Percentiles rank a stretch among this genome's conserved stretches.
Conservation (phyloP, 73 alveolate species). For the Stentor coeruleus region DNA sequence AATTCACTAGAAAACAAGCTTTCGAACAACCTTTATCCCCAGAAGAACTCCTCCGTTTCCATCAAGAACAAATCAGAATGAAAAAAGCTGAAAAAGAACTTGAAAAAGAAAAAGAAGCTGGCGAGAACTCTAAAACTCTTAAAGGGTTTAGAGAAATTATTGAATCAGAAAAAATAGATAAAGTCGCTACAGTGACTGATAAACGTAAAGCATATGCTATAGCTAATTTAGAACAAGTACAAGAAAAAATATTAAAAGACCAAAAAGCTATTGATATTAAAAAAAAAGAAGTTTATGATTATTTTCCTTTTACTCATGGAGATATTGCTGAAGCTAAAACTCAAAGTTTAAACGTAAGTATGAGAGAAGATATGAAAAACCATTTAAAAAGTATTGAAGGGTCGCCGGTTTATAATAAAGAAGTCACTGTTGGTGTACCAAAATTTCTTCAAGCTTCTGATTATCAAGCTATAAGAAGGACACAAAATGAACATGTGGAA, state of each 20-base stretch:
- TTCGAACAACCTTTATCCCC: constrained; percentile 8
- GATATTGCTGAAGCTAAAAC: constrained; percentile 46
- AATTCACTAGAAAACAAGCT: constrained; percentile 9
- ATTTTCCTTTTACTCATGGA: constrained; percentile 60
- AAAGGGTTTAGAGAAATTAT: background rate
- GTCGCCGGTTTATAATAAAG: background rate
- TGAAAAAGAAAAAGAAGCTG: constrained; percentile 23
- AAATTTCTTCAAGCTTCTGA: constrained; percentile 24
- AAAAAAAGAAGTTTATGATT: background rate
- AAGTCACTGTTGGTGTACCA: constrained; percentile 26
- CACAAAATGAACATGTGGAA: constrained; percentile 10
- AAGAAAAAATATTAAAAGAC: background rate
- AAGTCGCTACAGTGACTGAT: background rate
- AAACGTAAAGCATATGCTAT: background rate
- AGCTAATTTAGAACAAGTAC: constrained; percentile 3
- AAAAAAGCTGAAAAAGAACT: background rate
- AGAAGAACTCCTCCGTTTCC: background rate
- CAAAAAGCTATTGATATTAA: background rate
- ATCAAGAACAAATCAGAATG: constrained; percentile 8
- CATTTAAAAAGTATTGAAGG: constrained; percentile 5
- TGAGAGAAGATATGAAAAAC: constrained; percentile 28
- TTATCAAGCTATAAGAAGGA: constrained; percentile 14
- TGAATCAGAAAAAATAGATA: constrained; percentile 27
- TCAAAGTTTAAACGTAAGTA: constrained; percentile 26
- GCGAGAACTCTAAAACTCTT: constrained; percentile 27